Evolutionary conservation across 768 basidiomycete species (phyloP).

Genomic region (Lactifluus hygrophoroides): DNA sequence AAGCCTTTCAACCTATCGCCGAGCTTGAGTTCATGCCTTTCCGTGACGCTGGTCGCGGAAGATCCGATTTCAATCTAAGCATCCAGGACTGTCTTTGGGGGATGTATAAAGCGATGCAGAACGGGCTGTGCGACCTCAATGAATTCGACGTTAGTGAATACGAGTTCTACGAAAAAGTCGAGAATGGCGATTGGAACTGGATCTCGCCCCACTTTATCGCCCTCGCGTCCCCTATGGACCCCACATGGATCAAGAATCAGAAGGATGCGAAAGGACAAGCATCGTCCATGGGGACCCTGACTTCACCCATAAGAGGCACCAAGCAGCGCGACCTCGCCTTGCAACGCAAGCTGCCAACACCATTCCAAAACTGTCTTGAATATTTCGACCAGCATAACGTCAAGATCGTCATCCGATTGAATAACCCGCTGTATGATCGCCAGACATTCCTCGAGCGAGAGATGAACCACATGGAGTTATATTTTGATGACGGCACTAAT

Average conservation of each 20-base stretch:
- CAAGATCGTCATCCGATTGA: conserved; percentile 87
- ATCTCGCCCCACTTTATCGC: conserved; percentile 87
- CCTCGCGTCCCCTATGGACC: conserved; percentile 86
- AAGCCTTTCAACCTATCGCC: conserved; percentile 90
- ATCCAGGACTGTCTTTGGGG: conserved; percentile 91
- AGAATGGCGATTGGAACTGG: conserved; percentile 96
- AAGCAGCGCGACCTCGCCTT: conserved; percentile 42
- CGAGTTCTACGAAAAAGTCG: conserved; percentile 90
- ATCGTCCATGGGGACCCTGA: conserved; percentile 29
- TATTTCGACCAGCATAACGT: conserved; percentile 85
- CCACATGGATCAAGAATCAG: conserved; percentile 68
- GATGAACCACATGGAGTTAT: conserved; percentile 84
- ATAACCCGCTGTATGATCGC: conserved; percentile 86
- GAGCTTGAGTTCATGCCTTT: conserved; percentile 92
- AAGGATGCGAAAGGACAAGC: conserved; percentile 61
- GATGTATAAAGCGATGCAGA: conserved; percentile 84
- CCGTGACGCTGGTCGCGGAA: conserved; percentile 88
- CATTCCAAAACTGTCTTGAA: conserved; percentile 86
- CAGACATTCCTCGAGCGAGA: conserved; percentile 74
- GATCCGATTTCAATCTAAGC: conserved; percentile 85
- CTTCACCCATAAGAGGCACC: conserved; percentile 23
- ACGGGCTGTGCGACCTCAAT: conserved; percentile 88
- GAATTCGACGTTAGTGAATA: conserved; percentile 91
- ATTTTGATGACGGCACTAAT: conserved; percentile 98
- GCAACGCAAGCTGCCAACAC: conserved; percentile 67